phyloP scores from a whole-genome alignment of 805 yeast species.

The Wickerhamiella alocasiicola region DNA sequence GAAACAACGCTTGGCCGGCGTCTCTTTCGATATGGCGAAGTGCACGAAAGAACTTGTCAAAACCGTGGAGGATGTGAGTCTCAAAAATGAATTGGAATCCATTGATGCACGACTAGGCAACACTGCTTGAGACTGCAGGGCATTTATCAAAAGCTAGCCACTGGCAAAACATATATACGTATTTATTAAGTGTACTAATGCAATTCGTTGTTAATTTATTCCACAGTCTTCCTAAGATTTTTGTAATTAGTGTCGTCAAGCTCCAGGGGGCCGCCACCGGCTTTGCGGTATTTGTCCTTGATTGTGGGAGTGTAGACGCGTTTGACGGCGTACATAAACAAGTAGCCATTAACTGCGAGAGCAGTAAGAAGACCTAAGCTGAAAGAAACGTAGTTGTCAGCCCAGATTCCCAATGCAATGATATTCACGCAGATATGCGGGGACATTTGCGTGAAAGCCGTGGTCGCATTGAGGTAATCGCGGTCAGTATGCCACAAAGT shows the following conservation, averaged over 20 bases:
- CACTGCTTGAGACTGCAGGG: background rate
- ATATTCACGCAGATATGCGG: constrained; percentile 8
- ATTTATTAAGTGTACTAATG: constrained; percentile 5
- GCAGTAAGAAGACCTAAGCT: background rate
- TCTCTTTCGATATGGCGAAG: constrained; percentile 91
- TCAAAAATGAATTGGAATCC: constrained; percentile 73
- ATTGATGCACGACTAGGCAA: constrained; percentile 38
- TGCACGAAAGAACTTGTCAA: constrained; percentile 92
- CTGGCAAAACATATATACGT: background rate
- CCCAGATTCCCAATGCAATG: background rate
- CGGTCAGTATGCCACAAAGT: constrained; percentile 10
- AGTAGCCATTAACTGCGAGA: background rate
- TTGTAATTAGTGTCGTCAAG: constrained; percentile 3
- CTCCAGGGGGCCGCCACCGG: constrained; percentile 4
- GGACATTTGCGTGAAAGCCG: constrained; percentile 7
- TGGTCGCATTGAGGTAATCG: background rate
- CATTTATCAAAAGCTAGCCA: no score
- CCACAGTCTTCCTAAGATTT: constrained; percentile 7
- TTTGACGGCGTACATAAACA: background rate
- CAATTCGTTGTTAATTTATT: constrained; percentile 2
- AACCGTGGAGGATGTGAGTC: constrained; percentile 87
- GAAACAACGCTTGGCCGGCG: constrained; percentile 89
- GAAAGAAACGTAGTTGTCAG: constrained; percentile 1
- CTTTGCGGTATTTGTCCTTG: constrained; percentile 4
- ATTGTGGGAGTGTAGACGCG: constrained; percentile 5